A percentile compares a stretch with the other conserved stretches of the same genome.
Evolutionary conservation across 768 basidiomycete species (phyloP).

Genomic region (Russula emetica): DNA sequence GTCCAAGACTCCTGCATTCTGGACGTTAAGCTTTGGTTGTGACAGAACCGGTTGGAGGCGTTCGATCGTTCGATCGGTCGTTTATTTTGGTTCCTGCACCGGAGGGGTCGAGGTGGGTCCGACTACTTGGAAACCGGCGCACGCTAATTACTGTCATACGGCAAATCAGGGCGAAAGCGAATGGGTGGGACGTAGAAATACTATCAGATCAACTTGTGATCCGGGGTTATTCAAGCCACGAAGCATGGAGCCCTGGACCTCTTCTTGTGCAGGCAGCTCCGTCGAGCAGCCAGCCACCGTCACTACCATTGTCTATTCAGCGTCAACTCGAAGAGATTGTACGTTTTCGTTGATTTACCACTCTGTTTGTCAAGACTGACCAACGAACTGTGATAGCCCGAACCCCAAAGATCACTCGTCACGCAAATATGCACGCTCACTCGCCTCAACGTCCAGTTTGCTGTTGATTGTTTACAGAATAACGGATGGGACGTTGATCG

Average conservation of each 20-base stretch:
- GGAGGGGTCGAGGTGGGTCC: conserved; percentile 75
- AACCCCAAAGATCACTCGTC: conserved; percentile 65
- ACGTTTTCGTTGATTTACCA: conserved; percentile 34
- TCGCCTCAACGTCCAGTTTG: conserved; percentile 70
- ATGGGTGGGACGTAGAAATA: conserved; percentile 87
- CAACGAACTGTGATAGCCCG: conserved; percentile 45
- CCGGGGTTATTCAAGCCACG: conserved; percentile 76
- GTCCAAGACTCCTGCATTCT: not conserved
- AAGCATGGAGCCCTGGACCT: conserved; percentile 73
- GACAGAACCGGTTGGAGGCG: conserved; percentile 66
- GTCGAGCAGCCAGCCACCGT: conserved; percentile 30
- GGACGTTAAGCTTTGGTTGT: conserved; percentile 10
- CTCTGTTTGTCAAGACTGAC: conserved; percentile 17
- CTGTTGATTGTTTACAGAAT: conserved; percentile 78
- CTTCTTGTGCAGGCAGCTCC: conserved; percentile 62
- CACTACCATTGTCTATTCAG: conserved; percentile 40
- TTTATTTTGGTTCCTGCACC: conserved; percentile 81
- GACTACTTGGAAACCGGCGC: not conserved
- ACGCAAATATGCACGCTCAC: conserved; percentile 69
- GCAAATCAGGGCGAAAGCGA: conserved; percentile 57
- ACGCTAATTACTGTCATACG: conserved; percentile 23
- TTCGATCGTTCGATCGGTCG: conserved; percentile 90
- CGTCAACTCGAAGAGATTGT: conserved; percentile 55
- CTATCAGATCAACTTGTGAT: conserved; percentile 85
- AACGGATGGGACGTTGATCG: conserved; percentile 81